These are phyloP conservation scores for Trametes elegans DNA, from an alignment of 768 basidiomycete species.

Conservation along the genomic window DNA sequence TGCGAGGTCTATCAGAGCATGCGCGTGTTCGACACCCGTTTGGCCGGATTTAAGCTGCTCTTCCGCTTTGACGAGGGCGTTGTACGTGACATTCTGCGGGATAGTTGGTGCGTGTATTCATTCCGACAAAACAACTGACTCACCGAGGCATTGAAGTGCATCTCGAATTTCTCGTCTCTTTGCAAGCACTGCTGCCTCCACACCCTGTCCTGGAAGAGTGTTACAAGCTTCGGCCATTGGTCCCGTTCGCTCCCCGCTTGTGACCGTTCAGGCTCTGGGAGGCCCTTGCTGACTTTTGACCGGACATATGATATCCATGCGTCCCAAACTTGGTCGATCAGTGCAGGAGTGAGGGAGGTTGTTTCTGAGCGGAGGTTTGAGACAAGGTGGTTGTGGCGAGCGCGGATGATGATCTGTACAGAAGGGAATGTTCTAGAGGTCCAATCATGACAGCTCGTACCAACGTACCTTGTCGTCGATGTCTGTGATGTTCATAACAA, in stretches of 20 bases:
- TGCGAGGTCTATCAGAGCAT: slow-evolving; percentile 66
- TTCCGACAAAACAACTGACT: neutral
- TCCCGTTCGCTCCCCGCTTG: slow-evolving; percentile 47
- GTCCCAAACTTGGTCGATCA: slow-evolving; percentile 54
- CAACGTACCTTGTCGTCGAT: slow-evolving; percentile 99
- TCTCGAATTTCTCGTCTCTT: slow-evolving; percentile 89
- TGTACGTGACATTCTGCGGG: slow-evolving; percentile 45
- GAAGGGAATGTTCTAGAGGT: too few species aligned
- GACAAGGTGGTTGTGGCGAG: slow-evolving; percentile 75
- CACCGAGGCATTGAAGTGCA: slow-evolving; percentile 82
- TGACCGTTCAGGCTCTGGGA: slow-evolving; percentile 51
- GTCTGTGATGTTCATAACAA: slow-evolving; percentile 99
- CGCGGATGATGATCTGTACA: slow-evolving; percentile 87
- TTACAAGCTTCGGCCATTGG: slow-evolving; percentile 52
- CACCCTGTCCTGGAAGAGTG: slow-evolving; percentile 45
- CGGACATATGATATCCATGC: slow-evolving; percentile 69
- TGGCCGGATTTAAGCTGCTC: slow-evolving; percentile 40
- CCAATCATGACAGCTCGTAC: too few species aligned
- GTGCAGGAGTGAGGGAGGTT: slow-evolving; percentile 48
- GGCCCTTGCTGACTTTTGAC: slow-evolving; percentile 60
- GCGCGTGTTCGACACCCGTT: slow-evolving; percentile 43
- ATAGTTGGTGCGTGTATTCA: neutral
- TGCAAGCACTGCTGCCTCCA: slow-evolving; percentile 73
- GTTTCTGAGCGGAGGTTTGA: slow-evolving; percentile 59
- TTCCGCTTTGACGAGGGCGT: slow-evolving; percentile 54